Conservation (phyloP, 1,284 basidiomycete species). For the Chiua sp. region DNA sequence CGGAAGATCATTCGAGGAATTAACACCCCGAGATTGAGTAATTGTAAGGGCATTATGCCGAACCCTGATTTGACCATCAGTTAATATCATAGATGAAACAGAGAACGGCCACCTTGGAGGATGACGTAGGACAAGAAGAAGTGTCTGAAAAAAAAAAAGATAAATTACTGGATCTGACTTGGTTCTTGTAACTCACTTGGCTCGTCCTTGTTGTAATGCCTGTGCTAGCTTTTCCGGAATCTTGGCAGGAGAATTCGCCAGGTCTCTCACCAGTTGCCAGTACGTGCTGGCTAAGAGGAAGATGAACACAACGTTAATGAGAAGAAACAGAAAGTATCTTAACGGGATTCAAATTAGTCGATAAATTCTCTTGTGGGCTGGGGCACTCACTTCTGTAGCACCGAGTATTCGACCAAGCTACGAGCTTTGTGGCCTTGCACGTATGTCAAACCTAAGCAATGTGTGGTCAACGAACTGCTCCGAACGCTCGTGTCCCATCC, state of each 20-base stretch:
- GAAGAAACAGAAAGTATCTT: slow-evolving; percentile 93
- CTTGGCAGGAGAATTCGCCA: slow-evolving; percentile 87
- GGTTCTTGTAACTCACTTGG: slow-evolving; percentile 49
- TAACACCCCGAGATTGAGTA: slow-evolving; percentile 88
- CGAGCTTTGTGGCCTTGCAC: slow-evolving; percentile 88
- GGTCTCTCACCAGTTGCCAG: slow-evolving; percentile 86
- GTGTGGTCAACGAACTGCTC: neutral
- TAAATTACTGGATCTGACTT: slow-evolving; percentile 21
- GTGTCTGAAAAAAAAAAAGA: slow-evolving; percentile 58
- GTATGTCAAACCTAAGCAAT: slow-evolving; percentile 78
- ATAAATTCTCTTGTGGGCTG: neutral
- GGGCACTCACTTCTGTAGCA: slow-evolving; percentile 83
- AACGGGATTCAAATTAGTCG: slow-evolving; percentile 13
- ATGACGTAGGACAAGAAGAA: slow-evolving; percentile 98
- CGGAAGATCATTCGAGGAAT: slow-evolving; percentile 77
- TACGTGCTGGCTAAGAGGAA: slow-evolving; percentile 92
- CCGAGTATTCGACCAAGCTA: slow-evolving; percentile 92
- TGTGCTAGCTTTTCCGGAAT: slow-evolving; percentile 90
- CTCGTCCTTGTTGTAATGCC: slow-evolving; percentile 76
- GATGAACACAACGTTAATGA: slow-evolving; percentile 96
- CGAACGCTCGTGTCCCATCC: slow-evolving; percentile 7
- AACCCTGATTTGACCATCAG: slow-evolving; percentile 57
- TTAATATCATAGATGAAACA: neutral
- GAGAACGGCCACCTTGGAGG: slow-evolving; percentile 70
- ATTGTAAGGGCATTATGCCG: slow-evolving; percentile 94